Percentiles rank a stretch among this genome's conserved stretches.
These are phyloP conservation scores for Botrytis fabae DNA, from an alignment of 2,329 filamentous ascomycete genomes.

Conservation along the genomic window DNA sequence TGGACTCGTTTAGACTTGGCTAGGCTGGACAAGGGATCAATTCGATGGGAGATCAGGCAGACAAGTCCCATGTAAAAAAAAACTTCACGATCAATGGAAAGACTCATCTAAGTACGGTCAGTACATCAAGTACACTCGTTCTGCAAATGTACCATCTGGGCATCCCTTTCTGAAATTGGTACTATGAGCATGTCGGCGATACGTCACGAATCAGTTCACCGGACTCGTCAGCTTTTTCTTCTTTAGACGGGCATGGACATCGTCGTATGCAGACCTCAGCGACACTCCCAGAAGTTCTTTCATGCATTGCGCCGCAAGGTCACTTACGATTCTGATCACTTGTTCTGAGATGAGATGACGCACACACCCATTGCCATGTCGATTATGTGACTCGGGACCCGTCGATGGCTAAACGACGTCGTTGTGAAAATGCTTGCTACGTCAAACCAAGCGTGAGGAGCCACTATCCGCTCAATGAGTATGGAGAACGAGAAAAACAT, in stretches of 20 bases:
- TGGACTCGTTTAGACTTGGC: background rate
- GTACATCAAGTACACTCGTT: background rate
- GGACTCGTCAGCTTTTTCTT: background rate
- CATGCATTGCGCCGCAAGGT: background rate
- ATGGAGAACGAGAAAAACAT: background rate
- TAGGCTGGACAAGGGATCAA: background rate
- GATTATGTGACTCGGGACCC: background rate
- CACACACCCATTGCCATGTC: background rate
- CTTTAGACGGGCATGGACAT: background rate
- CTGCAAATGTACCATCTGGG: background rate
- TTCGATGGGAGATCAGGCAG: conserved; percentile 2
- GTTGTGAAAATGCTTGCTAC: background rate
- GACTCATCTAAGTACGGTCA: background rate
- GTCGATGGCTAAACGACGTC: background rate
- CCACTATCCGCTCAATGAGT: background rate
- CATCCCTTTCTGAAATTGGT: background rate
- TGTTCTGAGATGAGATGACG: conserved; percentile 12
- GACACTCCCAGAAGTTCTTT: background rate
- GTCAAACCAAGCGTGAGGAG: background rate
- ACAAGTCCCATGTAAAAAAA: background rate
- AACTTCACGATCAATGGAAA: background rate
- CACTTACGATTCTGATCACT: conserved; percentile 16
- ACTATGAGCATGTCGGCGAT: background rate
- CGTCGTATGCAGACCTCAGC: background rate
- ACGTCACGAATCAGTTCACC: background rate